Conservation (phyloP, 129 eudicot species). For the Flaveria robusta region DNA sequence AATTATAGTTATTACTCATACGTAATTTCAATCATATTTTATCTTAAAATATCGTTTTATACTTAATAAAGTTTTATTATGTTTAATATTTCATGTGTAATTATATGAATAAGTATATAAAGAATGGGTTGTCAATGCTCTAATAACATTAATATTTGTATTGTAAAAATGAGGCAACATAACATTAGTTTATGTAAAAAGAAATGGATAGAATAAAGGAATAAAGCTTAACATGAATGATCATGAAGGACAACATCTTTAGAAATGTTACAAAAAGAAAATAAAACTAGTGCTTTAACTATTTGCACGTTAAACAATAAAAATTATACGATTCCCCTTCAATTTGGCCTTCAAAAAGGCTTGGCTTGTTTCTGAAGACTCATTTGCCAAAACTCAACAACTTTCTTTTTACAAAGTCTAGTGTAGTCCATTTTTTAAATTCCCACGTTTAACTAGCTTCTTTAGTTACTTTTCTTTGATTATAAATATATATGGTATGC, state of each 20-base stretch:
- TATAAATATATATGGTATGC: no score
- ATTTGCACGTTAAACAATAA: not conserved
- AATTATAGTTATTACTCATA: no score
- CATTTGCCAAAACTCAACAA: not conserved
- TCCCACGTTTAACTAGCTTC: no score
- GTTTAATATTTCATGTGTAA: no score
- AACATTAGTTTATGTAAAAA: not conserved
- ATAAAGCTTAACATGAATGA: constrained; percentile 9
- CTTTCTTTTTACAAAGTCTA: not conserved
- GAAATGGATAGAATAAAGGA: not conserved
- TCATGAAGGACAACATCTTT: not conserved
- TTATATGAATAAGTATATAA: no score
- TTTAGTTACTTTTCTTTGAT: no score
- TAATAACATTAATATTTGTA: no score
- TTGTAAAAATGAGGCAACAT: not conserved
- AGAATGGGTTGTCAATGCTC: no score
- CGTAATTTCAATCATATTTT: no score
- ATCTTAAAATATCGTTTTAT: no score
- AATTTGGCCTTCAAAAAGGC: not conserved
- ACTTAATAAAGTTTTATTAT: no score
- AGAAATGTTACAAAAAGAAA: not conserved
- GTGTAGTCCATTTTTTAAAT: not conserved
- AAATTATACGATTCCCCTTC: not conserved
- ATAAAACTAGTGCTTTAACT: not conserved
- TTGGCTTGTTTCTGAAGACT: constrained; percentile 15